Evolutionary conservation across 768 basidiomycete genomes (phyloP), one percentile per base, ranked within the genome.

Genomic region (Chalciporus pseudorubinellus): DNA sequence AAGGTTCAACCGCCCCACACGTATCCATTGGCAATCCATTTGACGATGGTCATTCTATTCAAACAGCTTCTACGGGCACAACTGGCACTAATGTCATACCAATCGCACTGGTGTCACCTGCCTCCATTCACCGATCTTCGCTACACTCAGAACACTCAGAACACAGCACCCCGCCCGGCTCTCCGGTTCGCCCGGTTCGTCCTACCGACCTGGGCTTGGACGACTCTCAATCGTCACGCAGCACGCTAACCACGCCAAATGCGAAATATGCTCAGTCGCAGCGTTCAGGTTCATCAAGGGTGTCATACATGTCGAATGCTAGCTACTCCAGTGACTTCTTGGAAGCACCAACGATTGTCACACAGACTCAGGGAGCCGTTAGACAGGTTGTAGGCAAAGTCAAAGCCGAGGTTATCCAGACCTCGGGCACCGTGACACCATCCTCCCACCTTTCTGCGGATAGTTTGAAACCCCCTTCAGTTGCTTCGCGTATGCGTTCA

Each of bases 61-160:
- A 89, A 68, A 92, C 90, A 24, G 73, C 74, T 1, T 78, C 79
- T 10, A 82, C 84, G n/a, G 78, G 81, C 39, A 85, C 89, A 13
- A 85, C 88, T 63, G 81, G 81, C 39, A 88, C 90, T 20, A 92
- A 92, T 59, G 89, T 91, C 57, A 92, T 92, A 51, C 89, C 89
- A 54, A 92, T 92, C 53, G 89, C 89, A 12, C 76, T 92, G 39
- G 85, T 92, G 31, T 71, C 85, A 20, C 81, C 86, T 16, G 81
- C 81, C 19, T 76, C 78, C 11, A 65, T 69, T 19, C 56, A 55
- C 3, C 43, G 66, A 55, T 29, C 72, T 68, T 31, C 67, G 69
- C 24, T 65, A 12, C 64, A 66, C 10, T 77, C 81, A 16, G 59
- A 64, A 10, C 62, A 66, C 11, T 77, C 81, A 14, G 60, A 59